Base-by-base conservation (phyloP, 2,329 filamentous ascomycete genomes). In the Penicillium thymicola region DNA sequence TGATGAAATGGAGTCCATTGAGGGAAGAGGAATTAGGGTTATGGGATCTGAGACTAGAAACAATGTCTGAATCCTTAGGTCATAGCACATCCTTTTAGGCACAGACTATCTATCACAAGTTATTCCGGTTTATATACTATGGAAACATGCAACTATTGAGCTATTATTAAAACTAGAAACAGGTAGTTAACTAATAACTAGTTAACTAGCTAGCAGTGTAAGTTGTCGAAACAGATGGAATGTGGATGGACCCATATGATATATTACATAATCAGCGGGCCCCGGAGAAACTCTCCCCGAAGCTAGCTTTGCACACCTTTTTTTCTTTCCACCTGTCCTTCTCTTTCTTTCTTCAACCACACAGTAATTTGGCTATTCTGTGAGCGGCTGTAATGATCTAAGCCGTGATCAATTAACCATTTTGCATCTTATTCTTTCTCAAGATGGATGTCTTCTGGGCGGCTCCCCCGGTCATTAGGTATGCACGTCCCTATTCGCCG, bases 401-500 rank as follows among this genome's bases (percentile, higher is more conserved):
- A 43, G 51, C 30, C 47, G 42, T 14, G 25, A 43, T 38, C 43
- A 43, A 55, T 52, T 63, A 59, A 61, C 57, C 37, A 45, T 36
- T 34, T 57, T 65, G 54, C 51, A 54, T 47, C 58, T 45, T 10
- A 16, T 44, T 38, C 23, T 47, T 55, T 25, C n/a, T 38, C 46
- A 51, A 61, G 55, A 83, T 85, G 81, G 84, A 87, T 74, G 77
- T 78, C 61, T 88, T 87, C 71, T 87, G 84, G 83, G 78, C 81
- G 64, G 81, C 84, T 65, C 86, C 86, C 68, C 86, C 86, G 54
- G 83, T 89, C 65, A 79, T 84, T 55, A 84, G 86, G 86, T 89
- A 81, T 67, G 55, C 78, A 66, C 54, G 38, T 63, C 43, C 43
- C 51, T 46, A 36, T 49, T 57, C 36, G 53, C 54, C 42, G 55